Evolutionary conservation across 208 protist species (phyloP), one percentile per base, ranked within the genome.

Genomic region (Leishmania martiniquensis): DNA sequence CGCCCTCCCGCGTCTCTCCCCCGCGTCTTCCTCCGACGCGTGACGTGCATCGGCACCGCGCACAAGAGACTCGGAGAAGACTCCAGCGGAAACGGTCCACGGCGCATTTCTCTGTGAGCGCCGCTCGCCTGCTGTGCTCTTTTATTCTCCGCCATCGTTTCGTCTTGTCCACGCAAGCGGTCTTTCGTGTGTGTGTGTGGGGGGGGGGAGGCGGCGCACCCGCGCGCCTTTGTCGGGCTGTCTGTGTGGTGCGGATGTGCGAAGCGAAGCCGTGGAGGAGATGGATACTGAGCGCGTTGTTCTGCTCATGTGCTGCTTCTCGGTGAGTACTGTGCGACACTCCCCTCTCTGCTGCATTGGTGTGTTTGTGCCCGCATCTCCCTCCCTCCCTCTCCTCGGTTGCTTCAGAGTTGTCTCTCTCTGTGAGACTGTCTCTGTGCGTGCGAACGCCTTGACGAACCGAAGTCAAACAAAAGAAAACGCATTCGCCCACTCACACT

Each of bases 1-100:
- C 32, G 72, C 52, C 32, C 72, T 83, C 39, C 77, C 78, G 47
- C 80, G 76, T 45, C 39, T 67, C 45, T 59, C 66, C 13, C 62
- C 73, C 39, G 55, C 49, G 25, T 74, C 42, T 60, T 32, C 69
- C 52, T 32, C 25, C n/a, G 57, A 37, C 12, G 10, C 25, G 37
- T 52, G 32, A 37, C 37, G 47, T 4, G 4, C 47, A 37, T 37
- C 22, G 10, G 39, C 45, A 34, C 45, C 22, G 10, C 34, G 22
- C 7, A 25, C 29, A 42, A 12, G 62, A 44, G 6, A 10, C 9
- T 39, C 32, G 34, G 20, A 6, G 15, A 67, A 17, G 62, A 67
- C 22, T 67, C 13, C 62, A 6, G 17, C 44, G 29, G 4, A 13
- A 45, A 12, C 25, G 62, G 25, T 67, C 7, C 25, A 20, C 12